Percentiles rank a stretch among this genome's conserved stretches.
phyloP scores from a whole-genome alignment of 2,329 filamentous ascomycete genomes.

The Herpotrichia juniperi region DNA sequence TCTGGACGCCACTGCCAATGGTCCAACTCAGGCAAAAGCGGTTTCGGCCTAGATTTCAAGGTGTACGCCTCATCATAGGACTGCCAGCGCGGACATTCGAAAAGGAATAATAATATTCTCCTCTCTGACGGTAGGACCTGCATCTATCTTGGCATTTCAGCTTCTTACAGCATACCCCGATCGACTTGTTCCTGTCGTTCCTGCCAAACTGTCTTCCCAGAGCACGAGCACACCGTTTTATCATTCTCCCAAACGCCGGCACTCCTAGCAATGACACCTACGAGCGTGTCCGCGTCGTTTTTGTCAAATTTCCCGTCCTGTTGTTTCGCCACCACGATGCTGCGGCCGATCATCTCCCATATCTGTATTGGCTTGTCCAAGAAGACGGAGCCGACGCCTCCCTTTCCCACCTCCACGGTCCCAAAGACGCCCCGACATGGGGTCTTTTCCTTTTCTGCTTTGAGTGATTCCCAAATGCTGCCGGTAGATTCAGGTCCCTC shows the following conservation, averaged over 20 bases:
- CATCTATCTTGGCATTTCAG: conserved; percentile 3
- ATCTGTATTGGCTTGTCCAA: conserved; percentile 82
- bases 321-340: conserved; percentile 82
- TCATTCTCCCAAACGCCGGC: conserved; percentile 98
- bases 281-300: conserved; percentile 84
- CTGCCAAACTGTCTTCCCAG: conserved; percentile 97
- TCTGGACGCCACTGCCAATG: conserved; percentile 33
- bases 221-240: conserved; percentile 97
- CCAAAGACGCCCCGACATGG: conserved; percentile 71
- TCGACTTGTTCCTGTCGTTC: conserved; percentile 88
- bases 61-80: conserved; percentile 24
- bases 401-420: conserved; percentile 73
- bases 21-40: conserved; percentile 29
- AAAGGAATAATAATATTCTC: conserved; percentile 22
- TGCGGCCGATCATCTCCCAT: conserved; percentile 95
- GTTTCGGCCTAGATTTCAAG: conserved; percentile 44
- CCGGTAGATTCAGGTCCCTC: conserved; percentile 83
- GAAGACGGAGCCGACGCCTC: conserved; percentile 80
- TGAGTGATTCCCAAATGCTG: conserved; percentile 72
- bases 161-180: conserved; percentile 82
- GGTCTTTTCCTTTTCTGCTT: conserved; percentile 53
- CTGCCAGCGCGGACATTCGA: conserved; percentile 20
- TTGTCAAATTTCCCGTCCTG: conserved; percentile 64
- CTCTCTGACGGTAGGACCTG: neutral
- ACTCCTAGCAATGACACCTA: conserved; percentile 92